Percentiles rank a stretch among this genome's conserved stretches.
Conservation (phyloP, 2,329 filamentous ascomycete species). For the Beauveria scarabaeidicola region DNA sequence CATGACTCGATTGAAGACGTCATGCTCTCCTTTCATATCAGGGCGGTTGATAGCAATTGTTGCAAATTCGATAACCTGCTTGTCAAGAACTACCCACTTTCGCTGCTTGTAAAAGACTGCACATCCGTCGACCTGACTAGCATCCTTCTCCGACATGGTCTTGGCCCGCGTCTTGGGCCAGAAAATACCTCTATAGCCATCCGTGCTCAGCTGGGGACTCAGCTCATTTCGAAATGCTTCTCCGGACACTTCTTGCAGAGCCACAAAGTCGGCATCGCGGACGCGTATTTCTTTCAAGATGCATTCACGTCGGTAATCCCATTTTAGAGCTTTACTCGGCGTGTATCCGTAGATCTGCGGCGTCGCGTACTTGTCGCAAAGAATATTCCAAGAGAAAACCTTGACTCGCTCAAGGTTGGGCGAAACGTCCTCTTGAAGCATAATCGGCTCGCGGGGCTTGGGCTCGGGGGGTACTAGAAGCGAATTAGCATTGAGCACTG, state of each 20-base stretch:
- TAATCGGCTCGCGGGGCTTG: slow-evolving; percentile 64
- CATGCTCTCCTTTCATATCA: slow-evolving; percentile 94
- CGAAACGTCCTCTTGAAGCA: slow-evolving; percentile 61
- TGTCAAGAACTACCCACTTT: slow-evolving; percentile 91
- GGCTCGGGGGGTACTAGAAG: slow-evolving; percentile 66
- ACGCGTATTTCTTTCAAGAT: slow-evolving; percentile 76
- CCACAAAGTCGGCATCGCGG: slow-evolving; percentile 80
- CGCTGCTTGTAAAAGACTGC: slow-evolving; percentile 93
- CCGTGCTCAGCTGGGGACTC: slow-evolving; percentile 72
- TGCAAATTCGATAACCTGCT: slow-evolving; percentile 87
- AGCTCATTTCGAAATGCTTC: slow-evolving; percentile 91
- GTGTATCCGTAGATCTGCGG: slow-evolving; percentile 82
- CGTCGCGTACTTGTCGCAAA: slow-evolving; percentile 90
- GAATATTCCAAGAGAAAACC: slow-evolving; percentile 88
- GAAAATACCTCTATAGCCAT: slow-evolving; percentile 89
- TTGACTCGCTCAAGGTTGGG: slow-evolving; percentile 62
- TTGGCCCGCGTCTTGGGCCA: slow-evolving; percentile 84
- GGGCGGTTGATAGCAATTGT: slow-evolving; percentile 87
- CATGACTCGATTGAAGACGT: slow-evolving; percentile 98
- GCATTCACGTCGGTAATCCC: slow-evolving; percentile 76
- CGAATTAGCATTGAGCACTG: slow-evolving; percentile 16
- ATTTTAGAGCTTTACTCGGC: slow-evolving; percentile 68
- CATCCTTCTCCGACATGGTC: slow-evolving; percentile 86
- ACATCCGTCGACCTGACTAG: slow-evolving; percentile 86
- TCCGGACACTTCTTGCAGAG: slow-evolving; percentile 86